A percentile compares a stretch with the other conserved stretches of the same genome.
phyloP scores from a whole-genome alignment of 2,329 filamentous ascomycete genomes.

The Paecilomyces sp. region DNA sequence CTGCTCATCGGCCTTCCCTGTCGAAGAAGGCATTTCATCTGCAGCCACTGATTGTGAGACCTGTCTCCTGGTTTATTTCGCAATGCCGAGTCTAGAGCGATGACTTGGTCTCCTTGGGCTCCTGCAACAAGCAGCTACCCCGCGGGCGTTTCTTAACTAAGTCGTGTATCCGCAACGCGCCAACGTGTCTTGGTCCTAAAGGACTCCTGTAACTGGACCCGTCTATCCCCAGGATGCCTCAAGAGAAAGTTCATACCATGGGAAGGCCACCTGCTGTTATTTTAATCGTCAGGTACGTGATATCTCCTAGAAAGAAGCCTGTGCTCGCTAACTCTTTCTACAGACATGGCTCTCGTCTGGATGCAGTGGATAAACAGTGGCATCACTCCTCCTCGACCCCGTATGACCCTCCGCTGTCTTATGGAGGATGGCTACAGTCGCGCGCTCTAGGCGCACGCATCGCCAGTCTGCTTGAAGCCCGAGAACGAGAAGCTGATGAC shows the following conservation, averaged over 20 bases:
- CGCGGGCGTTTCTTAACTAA: background rate
- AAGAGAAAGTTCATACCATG: conserved; percentile 14
- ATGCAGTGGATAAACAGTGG: conserved; percentile 93
- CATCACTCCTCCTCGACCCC: conserved; percentile 86
- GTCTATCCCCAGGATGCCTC: background rate
- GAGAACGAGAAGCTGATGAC: conserved; percentile 27
- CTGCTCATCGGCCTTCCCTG: background rate
- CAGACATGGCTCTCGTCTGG: conserved; percentile 86
- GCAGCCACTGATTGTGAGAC: background rate
- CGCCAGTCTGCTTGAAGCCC: conserved; percentile 56
- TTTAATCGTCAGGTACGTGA: conserved; percentile 34
- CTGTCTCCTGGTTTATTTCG: background rate
- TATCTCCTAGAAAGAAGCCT: background rate
- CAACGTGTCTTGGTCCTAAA: background rate
- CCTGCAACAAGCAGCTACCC: background rate
- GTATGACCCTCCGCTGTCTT: conserved; percentile 92
- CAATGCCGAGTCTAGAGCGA: background rate
- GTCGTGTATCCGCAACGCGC: background rate
- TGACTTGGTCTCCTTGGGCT: background rate
- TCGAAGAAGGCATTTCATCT: background rate
- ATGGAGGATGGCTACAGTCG: conserved; percentile 86
- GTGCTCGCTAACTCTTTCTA: background rate
- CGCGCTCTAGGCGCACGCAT: conserved; percentile 77
- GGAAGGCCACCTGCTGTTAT: conserved; percentile 34
- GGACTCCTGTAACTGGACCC: background rate